Base-by-base conservation (phyloP, 306 rosid species). In the Rosa persica region DNA sequence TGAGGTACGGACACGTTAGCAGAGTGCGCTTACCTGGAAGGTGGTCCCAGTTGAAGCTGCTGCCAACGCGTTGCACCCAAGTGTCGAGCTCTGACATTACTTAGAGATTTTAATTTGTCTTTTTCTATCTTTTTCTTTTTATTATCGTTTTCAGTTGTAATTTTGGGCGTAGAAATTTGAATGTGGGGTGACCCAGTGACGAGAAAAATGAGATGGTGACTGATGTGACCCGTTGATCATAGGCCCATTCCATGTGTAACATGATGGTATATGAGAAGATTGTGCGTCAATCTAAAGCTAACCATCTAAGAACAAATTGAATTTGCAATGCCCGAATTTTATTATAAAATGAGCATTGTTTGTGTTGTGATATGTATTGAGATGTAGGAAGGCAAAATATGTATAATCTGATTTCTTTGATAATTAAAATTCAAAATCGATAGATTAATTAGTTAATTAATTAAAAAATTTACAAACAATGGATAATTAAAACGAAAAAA, bases 1-100 rank as follows among this genome's bases (percentile, higher is more conserved):
- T 88, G 34, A 17, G 0, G 3, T 12, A 1, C 0, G 1, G 80
- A 70, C 88, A 84, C 89, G 80, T 82, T 9, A 12, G 0, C 17
- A 30, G 0, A 22, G 4, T 22, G 27, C 36, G 16, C 22, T 74
- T 19, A 58, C 30, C 67, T 8, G 47, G 38, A 6, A 67, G 30
- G 6, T 39, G 80, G 72, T 10, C 80, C 81, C 57, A 12, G 47
- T 44, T 44, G 2, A 52, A 6, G 10, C 25, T 58, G 55, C 20
- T 23, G 8, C 17, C 39, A 4, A 61, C 20, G 67, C 67, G 8
- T 27, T 27, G 1, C 9, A 6, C 34, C 68, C 68, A 15, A 4
- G 22, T 64, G 68, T 64, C 42, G n/a, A 0, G n/a, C n/a, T 64
- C n/a, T 61, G 8, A 22, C 5, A 3, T 25, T 60, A 10, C 39